Base-by-base conservation (phyloP, 2,329 filamentous ascomycete genomes). In the Claviceps sp. region DNA sequence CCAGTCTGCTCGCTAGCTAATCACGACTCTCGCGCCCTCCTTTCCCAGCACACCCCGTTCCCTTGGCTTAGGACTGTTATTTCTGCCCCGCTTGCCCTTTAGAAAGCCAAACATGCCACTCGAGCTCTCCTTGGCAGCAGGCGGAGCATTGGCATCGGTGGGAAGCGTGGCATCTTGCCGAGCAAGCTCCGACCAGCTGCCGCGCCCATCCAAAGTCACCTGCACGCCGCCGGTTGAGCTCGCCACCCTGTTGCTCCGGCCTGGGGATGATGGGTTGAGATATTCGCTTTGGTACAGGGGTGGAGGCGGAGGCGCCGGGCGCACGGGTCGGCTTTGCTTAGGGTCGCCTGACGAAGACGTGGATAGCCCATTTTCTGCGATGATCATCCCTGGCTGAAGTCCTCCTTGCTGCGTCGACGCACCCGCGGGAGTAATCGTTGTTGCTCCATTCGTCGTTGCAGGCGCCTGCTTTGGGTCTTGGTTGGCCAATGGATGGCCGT, bases 41-140 rank as follows among this genome's bases (percentile, higher is more conserved):
- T 97, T 97, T 53, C 93, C 93, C 54, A 98, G 65, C 7, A 98
- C 90, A 54, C 93, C 93, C 52, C 89, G 80, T 70, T 97, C 90
- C 66, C 89, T 91, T 26, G 90, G 90, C 71, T 95, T 96, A 1
- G 93, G 93, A 65, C 89, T 96, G 67, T 89, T 83, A 52, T 89
- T 89, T 56, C 90, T 77, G 30, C 90, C 89, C 72, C 88, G 95
- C 72, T 95, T 95, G 62, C 90, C 78, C 57, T 80, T 87, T 55
- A 97, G 74, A 66, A 98, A 94, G 1, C 89, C 87, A 58, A 97
- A 84, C 77, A 96, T 91, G 50, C 90, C 88, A 18, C 84, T 82
- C n/a, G 82, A 79, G 44, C 79, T 70, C 54, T 77, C 72, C 65
- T 76, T 85, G 58, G 70, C 73, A 54, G 70, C 72, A n/a, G 67